Percentiles rank a stretch among this genome's conserved stretches.
These are phyloP conservation scores for Eremothecium sinecaudum DNA, from an alignment of 1,139 yeast species.

Conservation along the genomic window DNA sequence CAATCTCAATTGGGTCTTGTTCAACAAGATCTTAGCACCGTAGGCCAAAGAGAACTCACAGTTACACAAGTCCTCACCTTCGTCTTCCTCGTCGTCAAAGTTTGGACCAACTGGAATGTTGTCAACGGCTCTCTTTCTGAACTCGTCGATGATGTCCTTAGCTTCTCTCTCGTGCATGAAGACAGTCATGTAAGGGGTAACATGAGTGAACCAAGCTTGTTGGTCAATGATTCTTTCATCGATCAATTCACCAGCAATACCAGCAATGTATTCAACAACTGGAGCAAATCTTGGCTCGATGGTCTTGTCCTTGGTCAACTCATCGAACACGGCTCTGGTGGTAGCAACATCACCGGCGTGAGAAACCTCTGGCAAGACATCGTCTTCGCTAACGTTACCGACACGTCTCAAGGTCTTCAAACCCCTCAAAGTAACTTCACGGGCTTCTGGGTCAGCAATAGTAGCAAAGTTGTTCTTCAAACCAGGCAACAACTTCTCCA, in stretches of 20 bases:
- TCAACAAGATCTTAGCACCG: constrained; percentile 99
- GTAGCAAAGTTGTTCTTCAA: constrained; percentile 86
- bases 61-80: constrained; percentile 99
- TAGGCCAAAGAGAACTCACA: constrained; percentile 99
- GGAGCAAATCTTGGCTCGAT: constrained; percentile 70
- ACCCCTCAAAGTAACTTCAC: constrained; percentile 96
- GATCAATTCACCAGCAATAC: constrained; percentile 96
- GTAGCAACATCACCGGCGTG: constrained; percentile 94
- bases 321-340: constrained; percentile 72
- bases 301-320: constrained; percentile 52
- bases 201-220: constrained; percentile 77
- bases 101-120: constrained; percentile 94
- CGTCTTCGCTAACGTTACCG: constrained; percentile 90
- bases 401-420: constrained; percentile 96
- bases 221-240: constrained; percentile 96
- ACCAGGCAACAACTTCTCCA: constrained; percentile 91
- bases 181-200: constrained; percentile 91
- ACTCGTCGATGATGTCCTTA: constrained; percentile 82
- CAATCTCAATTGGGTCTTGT: constrained; percentile 98
- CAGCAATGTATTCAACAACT: constrained; percentile 77
- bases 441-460: constrained; percentile 99
- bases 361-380: constrained; percentile 88
- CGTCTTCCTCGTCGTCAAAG: constrained; percentile 98
- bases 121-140: constrained; percentile 93
- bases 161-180: constrained; percentile 92